Evolutionary conservation across 345 rosid genomes (phyloP), one percentile per base, ranked within the genome.

Genomic region (Lepidium sativum): DNA sequence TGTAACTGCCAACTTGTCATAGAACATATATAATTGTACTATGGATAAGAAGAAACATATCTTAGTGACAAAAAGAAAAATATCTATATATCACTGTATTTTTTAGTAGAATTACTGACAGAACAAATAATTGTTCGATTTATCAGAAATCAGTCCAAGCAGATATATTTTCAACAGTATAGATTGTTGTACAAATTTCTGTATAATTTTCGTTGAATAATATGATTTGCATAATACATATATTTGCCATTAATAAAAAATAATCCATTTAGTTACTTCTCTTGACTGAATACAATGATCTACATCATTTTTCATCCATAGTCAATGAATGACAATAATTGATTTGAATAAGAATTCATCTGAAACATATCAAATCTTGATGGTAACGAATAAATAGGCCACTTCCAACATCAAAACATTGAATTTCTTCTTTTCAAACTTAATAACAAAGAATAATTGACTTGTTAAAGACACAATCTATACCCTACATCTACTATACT

Each of bases 401-500:
- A 61, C 32, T 61, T 61, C 40, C 39, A 52, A 45, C 54, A 20
- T 21, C 38, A 56, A 56, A 43, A 43, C 13, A 37, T 27, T 47
- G 15, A 67, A 68, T 27, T 47, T 3, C 5, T 51, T 42, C 54
- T 8, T 43, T 61, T 70, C 56, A 38, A 54, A 45, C 4, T 54
- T 71, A 27, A 16, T 49, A 11, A 40, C 60, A 57, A 49, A 64
- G 23, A 57, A 56, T 18, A 64, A 32, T 71, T 71, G 70, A 71
- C 65, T 49, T 50, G 47, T 47, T 49, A 48, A 63, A 64, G 54
- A 64, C 25, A 15, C 32, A 64, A 64, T 63, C 20, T 15, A 63
- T 29, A 55, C 63, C 68, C 68, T 63, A 71, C 65, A 55, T 63
- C 70, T 40, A 56, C 65, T 49, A 57, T 63, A 31, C 65, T 71